Evolutionary conservation across 2,329 filamentous ascomycete species (phyloP).

Genomic region (Trichocomaceae sp.): DNA sequence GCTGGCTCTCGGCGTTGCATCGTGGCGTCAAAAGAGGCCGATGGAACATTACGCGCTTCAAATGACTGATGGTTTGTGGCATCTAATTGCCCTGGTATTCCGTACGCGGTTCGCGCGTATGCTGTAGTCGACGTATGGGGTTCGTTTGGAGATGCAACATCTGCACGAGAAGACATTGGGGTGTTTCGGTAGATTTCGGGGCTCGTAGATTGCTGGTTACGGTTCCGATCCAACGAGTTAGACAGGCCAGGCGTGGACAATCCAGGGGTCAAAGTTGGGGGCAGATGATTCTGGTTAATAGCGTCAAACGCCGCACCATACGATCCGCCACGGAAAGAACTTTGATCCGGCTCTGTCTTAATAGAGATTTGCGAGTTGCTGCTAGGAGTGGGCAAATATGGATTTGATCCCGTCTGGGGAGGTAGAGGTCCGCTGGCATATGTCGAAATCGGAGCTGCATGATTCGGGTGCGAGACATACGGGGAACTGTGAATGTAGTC

Average conservation of each 20-base stretch:
- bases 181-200: conserved; percentile 35
- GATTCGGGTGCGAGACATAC: conserved; percentile 31
- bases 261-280: conserved; percentile 27
- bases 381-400: conserved; percentile 31
- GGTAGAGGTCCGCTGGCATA: conserved; percentile 32
- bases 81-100: conserved; percentile 29
- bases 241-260: conserved; percentile 23
- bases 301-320: conserved; percentile 33
- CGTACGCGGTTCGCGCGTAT: conserved; percentile 35
- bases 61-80: conserved; percentile 22
- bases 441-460: conserved; percentile 25
- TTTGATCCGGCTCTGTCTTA: conserved; percentile 33
- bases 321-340: conserved; percentile 27
- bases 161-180: conserved; percentile 34
- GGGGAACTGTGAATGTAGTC: conserved; percentile 33
- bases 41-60: conserved; percentile 27
- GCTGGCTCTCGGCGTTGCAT: conserved; percentile 33
- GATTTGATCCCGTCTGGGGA: conserved; percentile 29
- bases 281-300: conserved; percentile 28
- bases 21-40: conserved; percentile 24
- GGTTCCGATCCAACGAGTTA: conserved; percentile 31
- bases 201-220: conserved; percentile 32
- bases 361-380: conserved; percentile 24
- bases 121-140: conserved; percentile 31
- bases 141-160: conserved; percentile 31